Evolutionary conservation across 2,329 filamentous ascomycete species (phyloP), one percentile per base, ranked within the genome.

Genomic region (Berkeleyomyces rouxiae): DNA sequence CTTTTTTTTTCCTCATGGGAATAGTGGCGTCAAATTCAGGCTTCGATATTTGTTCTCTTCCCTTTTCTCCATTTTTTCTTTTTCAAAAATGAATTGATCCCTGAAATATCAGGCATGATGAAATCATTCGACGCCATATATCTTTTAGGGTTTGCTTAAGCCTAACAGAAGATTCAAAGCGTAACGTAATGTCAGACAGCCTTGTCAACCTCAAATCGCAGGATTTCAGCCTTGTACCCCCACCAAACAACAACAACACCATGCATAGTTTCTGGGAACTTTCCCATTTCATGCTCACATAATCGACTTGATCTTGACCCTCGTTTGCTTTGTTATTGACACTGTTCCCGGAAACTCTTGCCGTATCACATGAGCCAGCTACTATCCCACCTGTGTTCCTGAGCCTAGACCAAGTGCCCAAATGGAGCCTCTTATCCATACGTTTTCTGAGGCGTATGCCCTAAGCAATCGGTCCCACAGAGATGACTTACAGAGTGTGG

Each of bases 381-480:
- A n/a, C 49, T 16, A 44, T n/a, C 46, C 10, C n/a, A 49, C 33
- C 43, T n/a, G 11, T 16, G 7, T 7, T 23, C 23, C 23, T 23
- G 23, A 39, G 10, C 7, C 36, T 39, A 6, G 46, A 37, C n/a
- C 33, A 31, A 42, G 31, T 9, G 49, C 51, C 23, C 16, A 62
- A 42, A 65, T 95, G 90, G 84, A 91, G 70, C 75, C 78, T 61
- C 76, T 93, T 60, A 87, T 95, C 69, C 75, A 78, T 49, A 83
- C 88, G 65, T 95, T 96, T 71, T 82, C 81, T 62, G 75, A 81
- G 63, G 88, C 88, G 46, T 81, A 90, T 69, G 73, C 76, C 58
- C 73, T 75, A 39, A 78, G 79, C 63, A 82, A 88, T 70, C 23
- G 23, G 23, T 23, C 23, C 23, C 23, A 23, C 23, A 23, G 23